phyloP scores from a whole-genome alignment of 495 filamentous ascomycete species.

The Massariosphaeria phaeospora region DNA sequence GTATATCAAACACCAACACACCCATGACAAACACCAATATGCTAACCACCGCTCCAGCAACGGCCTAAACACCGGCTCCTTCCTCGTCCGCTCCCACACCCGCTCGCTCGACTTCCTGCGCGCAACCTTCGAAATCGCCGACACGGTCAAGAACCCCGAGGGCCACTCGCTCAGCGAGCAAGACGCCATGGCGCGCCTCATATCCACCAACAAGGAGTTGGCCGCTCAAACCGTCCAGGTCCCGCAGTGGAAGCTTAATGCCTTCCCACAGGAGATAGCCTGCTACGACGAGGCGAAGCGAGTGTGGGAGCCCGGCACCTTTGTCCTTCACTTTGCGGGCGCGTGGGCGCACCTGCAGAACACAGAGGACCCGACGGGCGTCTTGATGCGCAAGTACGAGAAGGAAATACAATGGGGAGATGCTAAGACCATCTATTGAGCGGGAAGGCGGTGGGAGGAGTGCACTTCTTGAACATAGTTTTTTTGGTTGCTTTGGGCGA shows the following conservation, averaged over 20 bases:
- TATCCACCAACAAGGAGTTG: not conserved
- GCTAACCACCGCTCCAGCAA: slow-evolving; percentile 20
- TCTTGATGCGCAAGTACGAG: slow-evolving; percentile 33
- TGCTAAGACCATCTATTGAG: slow-evolving; percentile 9
- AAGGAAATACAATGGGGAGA: slow-evolving; percentile 20
- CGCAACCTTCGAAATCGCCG: slow-evolving; percentile 16
- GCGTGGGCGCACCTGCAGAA: slow-evolving; percentile 39
- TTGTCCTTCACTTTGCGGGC: slow-evolving; percentile 38
- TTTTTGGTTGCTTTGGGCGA: too few relatives aligned
- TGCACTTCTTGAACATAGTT: too few relatives aligned
- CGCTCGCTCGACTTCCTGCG: slow-evolving; percentile 31
- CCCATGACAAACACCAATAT: not conserved
- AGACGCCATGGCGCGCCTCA: slow-evolving; percentile 33
- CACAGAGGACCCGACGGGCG: slow-evolving; percentile 34
- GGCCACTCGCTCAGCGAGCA: slow-evolving; percentile 31
- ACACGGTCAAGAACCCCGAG: slow-evolving; percentile 4
- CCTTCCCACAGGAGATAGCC: slow-evolving; percentile 35
- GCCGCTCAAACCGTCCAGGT: slow-evolving; percentile 18
- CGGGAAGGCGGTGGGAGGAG: too few relatives aligned
- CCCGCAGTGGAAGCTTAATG: slow-evolving; percentile 36
- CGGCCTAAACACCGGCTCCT: slow-evolving; percentile 38
- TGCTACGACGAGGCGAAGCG: slow-evolving; percentile 32
- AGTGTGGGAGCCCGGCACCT: slow-evolving; percentile 32
- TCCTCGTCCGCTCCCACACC: slow-evolving; percentile 30
- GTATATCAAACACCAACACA: slow-evolving; percentile 3